Evolutionary conservation across 106 monocot genomes (phyloP).

Genomic region (Hemerocallis citrina): DNA sequence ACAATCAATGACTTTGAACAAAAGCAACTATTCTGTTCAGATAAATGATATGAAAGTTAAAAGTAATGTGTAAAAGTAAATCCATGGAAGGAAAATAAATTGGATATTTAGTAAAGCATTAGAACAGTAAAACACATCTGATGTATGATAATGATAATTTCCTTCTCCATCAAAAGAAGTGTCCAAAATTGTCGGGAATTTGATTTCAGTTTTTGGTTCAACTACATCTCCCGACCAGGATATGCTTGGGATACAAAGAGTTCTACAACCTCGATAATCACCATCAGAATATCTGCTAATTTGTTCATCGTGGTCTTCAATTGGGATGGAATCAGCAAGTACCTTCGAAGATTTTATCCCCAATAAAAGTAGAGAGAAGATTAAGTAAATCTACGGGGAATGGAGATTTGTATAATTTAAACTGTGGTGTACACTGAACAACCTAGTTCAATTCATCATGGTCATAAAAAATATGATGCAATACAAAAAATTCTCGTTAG

Average conservation of each 20-base stretch:
- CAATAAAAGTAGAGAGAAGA: slow-evolving; percentile 1
- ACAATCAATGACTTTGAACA: no score
- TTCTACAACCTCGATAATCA: slow-evolving; percentile 27
- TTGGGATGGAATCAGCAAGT: slow-evolving; percentile 35
- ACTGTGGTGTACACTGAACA: not conserved
- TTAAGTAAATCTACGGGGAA: not conserved
- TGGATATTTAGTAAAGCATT: no score
- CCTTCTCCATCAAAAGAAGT: slow-evolving; percentile 30
- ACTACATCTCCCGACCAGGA: slow-evolving; percentile 43
- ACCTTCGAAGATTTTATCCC: slow-evolving; percentile 52
- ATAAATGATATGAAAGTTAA: no score
- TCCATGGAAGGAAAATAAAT: no score
- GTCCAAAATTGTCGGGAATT: slow-evolving; percentile 66
- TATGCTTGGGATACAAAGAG: slow-evolving; percentile 27
- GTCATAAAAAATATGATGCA: not conserved
- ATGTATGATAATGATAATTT: slow-evolving; percentile 24
- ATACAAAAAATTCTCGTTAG: not conserved
- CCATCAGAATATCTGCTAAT: slow-evolving; percentile 16
- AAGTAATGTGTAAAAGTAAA: no score
- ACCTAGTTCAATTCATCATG: not conserved
- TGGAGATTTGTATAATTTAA: not conserved
- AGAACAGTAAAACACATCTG: slow-evolving; percentile 51
- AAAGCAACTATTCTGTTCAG: no score
- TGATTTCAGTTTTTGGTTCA: slow-evolving; percentile 88
- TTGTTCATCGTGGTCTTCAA: slow-evolving; percentile 22